A percentile compares a stretch with the other conserved stretches of the same genome.
Conservation (phyloP, 345 rosid species). For the Aquilaria yunnanensis region DNA sequence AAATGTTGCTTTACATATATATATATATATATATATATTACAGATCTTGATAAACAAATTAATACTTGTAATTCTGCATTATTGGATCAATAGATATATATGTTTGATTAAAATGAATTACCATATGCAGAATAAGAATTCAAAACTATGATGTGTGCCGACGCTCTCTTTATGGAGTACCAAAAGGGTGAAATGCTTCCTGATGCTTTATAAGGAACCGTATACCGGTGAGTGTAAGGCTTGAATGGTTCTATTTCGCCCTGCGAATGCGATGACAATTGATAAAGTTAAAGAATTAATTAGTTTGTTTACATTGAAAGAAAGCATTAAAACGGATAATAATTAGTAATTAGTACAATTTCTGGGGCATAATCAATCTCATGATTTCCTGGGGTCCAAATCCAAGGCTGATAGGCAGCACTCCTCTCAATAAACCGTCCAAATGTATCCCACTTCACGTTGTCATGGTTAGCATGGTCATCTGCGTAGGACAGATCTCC, state of each 20-base stretch:
- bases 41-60: not conserved
- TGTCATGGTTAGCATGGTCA: constrained; percentile 33
- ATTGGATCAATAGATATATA: too few relatives aligned
- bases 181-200: constrained; percentile 38
- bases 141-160: constrained; percentile 37
- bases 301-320: not conserved
- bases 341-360: constrained; percentile 21
- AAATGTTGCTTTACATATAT: too few relatives aligned
- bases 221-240: constrained; percentile 29
- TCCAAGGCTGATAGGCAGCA: constrained; percentile 43
- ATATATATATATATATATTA: not conserved
- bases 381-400: constrained; percentile 46
- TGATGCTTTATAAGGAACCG: constrained; percentile 32
- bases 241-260: constrained; percentile 36
- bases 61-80: too few relatives aligned
- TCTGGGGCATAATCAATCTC: constrained; percentile 29
- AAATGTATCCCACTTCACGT: constrained; percentile 42
- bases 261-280: constrained; percentile 9
- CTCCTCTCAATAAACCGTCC: constrained; percentile 39
- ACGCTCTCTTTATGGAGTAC: constrained; percentile 45
- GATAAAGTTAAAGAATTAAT: not conserved
- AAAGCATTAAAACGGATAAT: not conserved
- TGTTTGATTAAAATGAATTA: constrained; percentile 3
- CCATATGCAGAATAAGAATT: constrained; percentile 46
- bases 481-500: constrained; percentile 51